phyloP scores from a whole-genome alignment of 129 eudicot species.

The Apium graveolens region DNA sequence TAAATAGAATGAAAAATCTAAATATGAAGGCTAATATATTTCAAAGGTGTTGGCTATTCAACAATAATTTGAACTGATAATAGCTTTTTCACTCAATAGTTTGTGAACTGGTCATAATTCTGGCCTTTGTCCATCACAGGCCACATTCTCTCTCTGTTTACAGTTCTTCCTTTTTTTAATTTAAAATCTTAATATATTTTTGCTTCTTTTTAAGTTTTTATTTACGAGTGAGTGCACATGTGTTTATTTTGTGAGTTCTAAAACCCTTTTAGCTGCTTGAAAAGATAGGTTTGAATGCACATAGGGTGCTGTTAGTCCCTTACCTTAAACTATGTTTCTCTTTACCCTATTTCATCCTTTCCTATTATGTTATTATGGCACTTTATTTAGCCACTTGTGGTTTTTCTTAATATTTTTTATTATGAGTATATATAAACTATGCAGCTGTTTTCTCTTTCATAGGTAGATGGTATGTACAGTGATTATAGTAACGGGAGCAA shows the following conservation, averaged over 20 bases:
- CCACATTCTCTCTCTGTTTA: not conserved
- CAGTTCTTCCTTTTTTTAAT: not conserved
- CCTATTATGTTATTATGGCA: not conserved
- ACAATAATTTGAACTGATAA: no score
- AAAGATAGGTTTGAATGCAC: not conserved
- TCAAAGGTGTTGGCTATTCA: not conserved
- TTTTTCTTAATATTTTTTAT: not conserved
- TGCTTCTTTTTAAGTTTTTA: not conserved
- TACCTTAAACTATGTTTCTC: not conserved
- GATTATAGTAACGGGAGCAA: constrained; percentile 40
- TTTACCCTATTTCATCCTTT: not conserved
- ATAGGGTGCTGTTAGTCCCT: not conserved
- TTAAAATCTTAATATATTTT: not conserved
- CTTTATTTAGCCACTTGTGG: not conserved
- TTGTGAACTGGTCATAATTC: not conserved
- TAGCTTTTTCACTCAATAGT: not conserved
- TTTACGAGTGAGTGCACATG: not conserved
- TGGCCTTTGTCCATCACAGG: not conserved
- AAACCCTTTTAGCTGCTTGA: not conserved
- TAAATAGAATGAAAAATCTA: not conserved
- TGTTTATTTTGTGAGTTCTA: not conserved
- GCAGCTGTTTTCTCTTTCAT: not conserved
- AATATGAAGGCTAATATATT: not conserved
- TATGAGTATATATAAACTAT: not conserved
- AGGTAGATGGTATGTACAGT: not conserved